These are phyloP conservation scores for Podila clonocystis DNA, from an alignment of 192 early-diverging fungal genomes.

Conservation along the genomic window DNA sequence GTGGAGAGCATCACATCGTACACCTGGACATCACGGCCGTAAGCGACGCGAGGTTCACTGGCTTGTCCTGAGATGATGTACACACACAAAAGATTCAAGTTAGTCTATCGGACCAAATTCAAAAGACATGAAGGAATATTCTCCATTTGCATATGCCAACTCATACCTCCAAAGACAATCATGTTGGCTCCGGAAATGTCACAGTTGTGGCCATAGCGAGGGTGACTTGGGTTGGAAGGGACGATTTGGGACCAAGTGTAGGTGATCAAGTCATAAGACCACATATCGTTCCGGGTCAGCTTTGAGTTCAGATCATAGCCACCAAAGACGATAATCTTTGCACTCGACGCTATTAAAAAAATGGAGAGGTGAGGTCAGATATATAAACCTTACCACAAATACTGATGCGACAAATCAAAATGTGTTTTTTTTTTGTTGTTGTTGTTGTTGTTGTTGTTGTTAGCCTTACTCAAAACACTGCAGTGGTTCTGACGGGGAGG, in stretches of 20 bases:
- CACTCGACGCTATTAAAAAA: neutral
- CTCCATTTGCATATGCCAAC: neutral
- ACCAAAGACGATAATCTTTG: conserved; percentile 39
- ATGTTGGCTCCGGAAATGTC: conserved; percentile 37
- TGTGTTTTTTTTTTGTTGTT: too few species aligned
- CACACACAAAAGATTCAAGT: neutral
- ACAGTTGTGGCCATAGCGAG: conserved; percentile 26
- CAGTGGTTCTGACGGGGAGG: conserved; percentile 36
- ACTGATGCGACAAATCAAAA: neutral
- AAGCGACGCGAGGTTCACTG: neutral
- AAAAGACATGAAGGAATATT: neutral
- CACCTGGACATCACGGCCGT: conserved; percentile 20
- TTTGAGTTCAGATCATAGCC: conserved; percentile 24
- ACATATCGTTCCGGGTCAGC: conserved; percentile 11
- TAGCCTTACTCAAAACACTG: conserved; percentile 20
- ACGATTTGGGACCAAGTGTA: conserved; percentile 31
- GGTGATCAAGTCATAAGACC: conserved; percentile 40
- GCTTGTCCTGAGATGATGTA: neutral
- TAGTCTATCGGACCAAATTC: neutral
- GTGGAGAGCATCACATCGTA: conserved; percentile 24
- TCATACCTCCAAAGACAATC: conserved; percentile 32
- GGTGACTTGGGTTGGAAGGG: neutral
- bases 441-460: neutral
- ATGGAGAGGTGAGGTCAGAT: neutral
- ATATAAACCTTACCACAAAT: neutral